Base-by-base conservation (phyloP, 163 green algal genomes). In the Scenedesmus sp. region DNA sequence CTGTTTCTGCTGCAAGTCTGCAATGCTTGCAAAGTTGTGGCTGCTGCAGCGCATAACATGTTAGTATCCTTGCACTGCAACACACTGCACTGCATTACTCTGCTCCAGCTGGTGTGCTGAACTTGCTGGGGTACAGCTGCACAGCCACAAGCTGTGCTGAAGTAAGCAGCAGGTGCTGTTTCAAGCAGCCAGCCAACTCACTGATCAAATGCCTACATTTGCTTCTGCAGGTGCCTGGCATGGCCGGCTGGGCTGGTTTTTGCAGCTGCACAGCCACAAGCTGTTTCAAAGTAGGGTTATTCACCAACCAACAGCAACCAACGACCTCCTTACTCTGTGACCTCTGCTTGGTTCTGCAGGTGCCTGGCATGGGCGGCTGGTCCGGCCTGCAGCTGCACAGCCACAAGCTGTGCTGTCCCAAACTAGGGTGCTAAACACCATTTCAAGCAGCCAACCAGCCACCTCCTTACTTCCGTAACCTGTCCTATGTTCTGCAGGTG, bases 261-360 rank as follows among this genome's bases (percentile, higher is more conserved):
- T 77, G 34, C 93, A 95, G 87, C 64, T 95, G 54, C 92, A 94
- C 84, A 89, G 56, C 64, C 90, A 93, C 82, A 92, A 92, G 34
- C 34, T 46, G 34, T 46, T 46, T 83, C 94, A 92, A 90, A 12
- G 92, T 2, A n/a, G 46, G 23, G 7, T 54, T 12, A 46, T 46
- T 46, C 34, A 46, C 34, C 34, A 1, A 46, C 0, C 34, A 46
- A 46, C 34, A 46, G 34, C 34, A 46, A 46, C 34, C 34, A 46
- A 46, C 34, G 34, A 1, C 34, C 0, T 46, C 34, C 34, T 46
- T 46, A 46, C 34, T 46, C 34, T 1, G 34, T 46, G 10, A 77
- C 7, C 18, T 34, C 18, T 46, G 67, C 67, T n/a, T 52, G 15
- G 15, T 82, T n/a, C 8, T 26, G 52, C 81, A 86, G 13, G 81